These are phyloP conservation scores for Hypoxylon sp. DNA, from an alignment of 2,329 filamentous ascomycete species.

Conservation along the genomic window DNA sequence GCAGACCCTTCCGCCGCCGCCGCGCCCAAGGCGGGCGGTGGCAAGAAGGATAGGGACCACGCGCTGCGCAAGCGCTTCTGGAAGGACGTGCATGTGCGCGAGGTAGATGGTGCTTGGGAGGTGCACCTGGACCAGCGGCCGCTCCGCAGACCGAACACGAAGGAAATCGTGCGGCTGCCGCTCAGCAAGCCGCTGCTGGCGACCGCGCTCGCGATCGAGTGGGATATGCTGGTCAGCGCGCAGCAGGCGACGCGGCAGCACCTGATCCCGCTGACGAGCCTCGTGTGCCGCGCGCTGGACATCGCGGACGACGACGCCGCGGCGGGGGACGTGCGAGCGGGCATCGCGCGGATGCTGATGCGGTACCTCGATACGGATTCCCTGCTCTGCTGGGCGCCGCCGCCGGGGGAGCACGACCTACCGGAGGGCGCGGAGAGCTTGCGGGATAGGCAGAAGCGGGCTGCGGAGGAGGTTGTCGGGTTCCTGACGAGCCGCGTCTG, in stretches of 20 bases:
- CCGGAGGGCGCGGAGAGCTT: conserved; percentile 66
- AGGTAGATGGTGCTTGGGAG: conserved; percentile 70
- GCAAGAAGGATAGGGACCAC: conserved; percentile 8
- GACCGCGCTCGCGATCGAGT: conserved; percentile 88
- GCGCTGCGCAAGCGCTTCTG: conserved; percentile 81
- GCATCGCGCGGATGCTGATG: conserved; percentile 77
- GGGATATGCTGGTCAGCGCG: conserved; percentile 85
- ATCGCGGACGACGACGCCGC: conserved; percentile 70
- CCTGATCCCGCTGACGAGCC: conserved; percentile 89
- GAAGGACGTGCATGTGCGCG: conserved; percentile 81
- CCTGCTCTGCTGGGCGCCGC: conserved; percentile 86
- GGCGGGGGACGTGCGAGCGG: conserved; percentile 64
- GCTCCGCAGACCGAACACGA: conserved; percentile 80
- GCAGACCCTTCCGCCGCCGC: conserved; percentile 41
- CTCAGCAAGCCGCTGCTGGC: conserved; percentile 83
- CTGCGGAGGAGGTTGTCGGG: conserved; percentile 76
- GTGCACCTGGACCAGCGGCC: conserved; percentile 83
- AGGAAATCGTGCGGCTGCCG: conserved; percentile 79
- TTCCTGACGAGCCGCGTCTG: conserved; percentile 81
- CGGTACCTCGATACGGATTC: conserved; percentile 93
- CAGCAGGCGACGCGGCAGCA: conserved; percentile 88
- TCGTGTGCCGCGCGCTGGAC: conserved; percentile 85
- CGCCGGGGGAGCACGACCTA: conserved; percentile 62
- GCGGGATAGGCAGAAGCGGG: conserved; percentile 77
- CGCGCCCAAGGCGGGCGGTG: conserved; percentile 37